Percentiles rank a stretch among this genome's conserved stretches.
Conservation (phyloP, 768 basidiomycete genomes). For the Lyophyllum atratum region DNA sequence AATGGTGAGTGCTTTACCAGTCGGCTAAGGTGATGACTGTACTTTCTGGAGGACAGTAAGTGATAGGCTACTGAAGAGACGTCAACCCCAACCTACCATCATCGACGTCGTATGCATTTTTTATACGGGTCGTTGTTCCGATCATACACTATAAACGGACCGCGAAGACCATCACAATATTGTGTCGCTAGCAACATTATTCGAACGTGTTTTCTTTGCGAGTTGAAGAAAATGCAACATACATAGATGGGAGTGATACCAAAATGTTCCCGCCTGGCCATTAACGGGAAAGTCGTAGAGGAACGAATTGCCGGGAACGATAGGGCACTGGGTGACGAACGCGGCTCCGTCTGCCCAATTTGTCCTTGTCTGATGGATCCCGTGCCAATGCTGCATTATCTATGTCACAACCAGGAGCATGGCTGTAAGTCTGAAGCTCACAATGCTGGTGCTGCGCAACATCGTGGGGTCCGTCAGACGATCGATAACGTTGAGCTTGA, state of each 20-base stretch:
- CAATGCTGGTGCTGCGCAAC: not conserved
- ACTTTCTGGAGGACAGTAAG: constrained; percentile 23
- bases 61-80: not conserved
- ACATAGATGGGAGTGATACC: not conserved
- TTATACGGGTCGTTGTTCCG: constrained; percentile 31
- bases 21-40: constrained; percentile 45
- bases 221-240: not conserved
- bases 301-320: not conserved
- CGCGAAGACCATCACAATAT: constrained; percentile 49
- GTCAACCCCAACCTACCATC: constrained; percentile 4
- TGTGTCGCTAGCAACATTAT: not conserved
- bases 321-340: not conserved
- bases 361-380: not conserved
- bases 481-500: not conserved
- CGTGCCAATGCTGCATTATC: not conserved
- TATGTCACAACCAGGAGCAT: not conserved
- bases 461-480: not conserved
- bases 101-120: constrained; percentile 25
- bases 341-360: not conserved
- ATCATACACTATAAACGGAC: constrained; percentile 39
- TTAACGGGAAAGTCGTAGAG: not conserved
- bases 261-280: not conserved
- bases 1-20: constrained; percentile 25
- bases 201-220: not conserved
- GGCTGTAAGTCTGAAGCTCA: not conserved